Percentiles rank a stretch among this genome's conserved stretches.
Evolutionary conservation across 768 basidiomycete genomes (phyloP).

Genomic region (Collybia sp.): DNA sequence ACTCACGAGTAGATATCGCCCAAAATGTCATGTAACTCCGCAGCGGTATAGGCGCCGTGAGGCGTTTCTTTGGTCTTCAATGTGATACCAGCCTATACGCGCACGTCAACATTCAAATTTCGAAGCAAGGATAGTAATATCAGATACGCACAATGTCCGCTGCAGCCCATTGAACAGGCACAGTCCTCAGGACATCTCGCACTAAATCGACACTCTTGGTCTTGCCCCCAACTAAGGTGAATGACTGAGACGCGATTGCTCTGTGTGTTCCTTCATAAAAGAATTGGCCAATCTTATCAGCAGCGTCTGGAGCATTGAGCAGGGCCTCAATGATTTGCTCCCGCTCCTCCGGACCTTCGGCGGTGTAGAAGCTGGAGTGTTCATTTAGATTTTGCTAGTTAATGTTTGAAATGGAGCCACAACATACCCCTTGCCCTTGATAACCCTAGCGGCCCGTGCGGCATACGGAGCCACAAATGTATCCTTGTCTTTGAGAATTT

Average conservation of each 20-base stretch:
- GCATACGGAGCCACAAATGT: constrained; percentile 47
- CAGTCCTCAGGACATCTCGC: constrained; percentile 57
- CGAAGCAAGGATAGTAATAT: background rate
- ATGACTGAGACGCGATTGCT: constrained; percentile 51
- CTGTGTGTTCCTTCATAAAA: constrained; percentile 64
- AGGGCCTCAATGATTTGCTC: constrained; percentile 43
- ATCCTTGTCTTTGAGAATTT: constrained; percentile 42
- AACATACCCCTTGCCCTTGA: constrained; percentile 56
- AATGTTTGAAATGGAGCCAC: background rate
- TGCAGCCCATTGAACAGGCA: constrained; percentile 70
- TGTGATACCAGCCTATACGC: constrained; percentile 60
- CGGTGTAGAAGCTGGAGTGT: constrained; percentile 58
- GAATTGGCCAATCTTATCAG: constrained; percentile 49
- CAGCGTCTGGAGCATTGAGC: constrained; percentile 37
- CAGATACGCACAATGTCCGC: constrained; percentile 52
- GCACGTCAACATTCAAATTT: constrained; percentile 1
- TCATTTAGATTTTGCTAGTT: constrained; percentile 4
- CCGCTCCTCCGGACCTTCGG: constrained; percentile 45
- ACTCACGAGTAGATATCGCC: constrained; percentile 69
- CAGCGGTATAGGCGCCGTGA: constrained; percentile 57
- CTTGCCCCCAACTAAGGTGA: constrained; percentile 49
- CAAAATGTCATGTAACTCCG: constrained; percentile 58
- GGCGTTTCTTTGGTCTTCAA: constrained; percentile 52
- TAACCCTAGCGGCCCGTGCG: constrained; percentile 43
- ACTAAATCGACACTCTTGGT: constrained; percentile 59